Percentiles rank a stretch among this genome's conserved stretches.
phyloP scores from a whole-genome alignment of 345 rosid species.

The Murraya koenigii region DNA sequence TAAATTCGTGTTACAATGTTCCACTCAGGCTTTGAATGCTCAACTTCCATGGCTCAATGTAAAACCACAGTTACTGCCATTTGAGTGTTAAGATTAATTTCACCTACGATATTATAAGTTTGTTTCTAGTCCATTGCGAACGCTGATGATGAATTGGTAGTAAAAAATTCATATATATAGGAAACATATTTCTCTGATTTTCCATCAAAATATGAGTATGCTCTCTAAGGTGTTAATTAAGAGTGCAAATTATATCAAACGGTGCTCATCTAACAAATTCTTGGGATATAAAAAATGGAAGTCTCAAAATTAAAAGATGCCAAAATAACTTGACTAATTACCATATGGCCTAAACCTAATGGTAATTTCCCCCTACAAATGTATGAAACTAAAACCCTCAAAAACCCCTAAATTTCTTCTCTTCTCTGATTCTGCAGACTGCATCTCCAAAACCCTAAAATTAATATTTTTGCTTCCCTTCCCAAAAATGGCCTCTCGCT shows the following conservation, averaged over 20 bases:
- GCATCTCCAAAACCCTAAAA: constrained; percentile 20
- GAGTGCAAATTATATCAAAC: too few relatives aligned
- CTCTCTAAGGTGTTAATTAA: too few relatives aligned
- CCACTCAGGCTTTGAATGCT: background rate
- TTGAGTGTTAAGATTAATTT: background rate
- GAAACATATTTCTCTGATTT: too few relatives aligned
- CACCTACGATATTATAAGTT: background rate
- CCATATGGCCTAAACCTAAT: background rate
- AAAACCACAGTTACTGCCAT: background rate
- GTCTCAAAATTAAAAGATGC: too few relatives aligned
- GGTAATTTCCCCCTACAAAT: background rate
- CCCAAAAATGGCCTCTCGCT: constrained; percentile 66
- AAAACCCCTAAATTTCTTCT: background rate
- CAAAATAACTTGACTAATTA: too few relatives aligned
- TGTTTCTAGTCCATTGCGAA: background rate
- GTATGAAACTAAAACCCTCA: constrained; percentile 15
- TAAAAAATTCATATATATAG: too few relatives aligned
- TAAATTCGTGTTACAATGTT: too few relatives aligned
- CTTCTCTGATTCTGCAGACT: background rate
- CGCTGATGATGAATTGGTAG: too few relatives aligned
- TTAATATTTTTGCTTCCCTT: background rate
- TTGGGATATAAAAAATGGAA: background rate
- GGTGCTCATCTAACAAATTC: background rate
- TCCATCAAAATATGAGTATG: too few relatives aligned
- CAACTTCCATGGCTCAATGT: background rate